These are phyloP conservation scores for Dicorynia guianensis DNA, from an alignment of 306 rosid genomes.

Conservation along the genomic window DNA sequence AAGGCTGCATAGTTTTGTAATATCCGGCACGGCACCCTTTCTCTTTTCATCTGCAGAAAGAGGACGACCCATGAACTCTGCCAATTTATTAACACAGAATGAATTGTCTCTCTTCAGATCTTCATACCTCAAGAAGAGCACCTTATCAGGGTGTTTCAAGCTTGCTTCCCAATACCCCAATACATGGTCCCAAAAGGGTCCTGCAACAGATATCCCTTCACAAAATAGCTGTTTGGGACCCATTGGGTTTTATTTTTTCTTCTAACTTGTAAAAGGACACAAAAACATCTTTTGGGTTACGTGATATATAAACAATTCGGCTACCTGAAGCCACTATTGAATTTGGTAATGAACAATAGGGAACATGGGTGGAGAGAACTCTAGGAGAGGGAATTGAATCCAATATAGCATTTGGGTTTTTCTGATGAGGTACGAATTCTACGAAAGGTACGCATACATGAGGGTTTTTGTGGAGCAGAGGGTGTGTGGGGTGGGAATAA, in stretches of 20 bases:
- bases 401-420: neutral
- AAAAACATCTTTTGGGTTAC: conserved; percentile 15
- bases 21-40: neutral
- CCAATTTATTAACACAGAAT: neutral
- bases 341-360: neutral
- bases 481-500: neutral
- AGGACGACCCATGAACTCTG: conserved; percentile 30
- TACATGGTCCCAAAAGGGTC: conserved; percentile 38
- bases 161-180: conserved; percentile 34
- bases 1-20: conserved; percentile 16
- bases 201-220: neutral
- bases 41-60: conserved; percentile 35
- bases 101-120: conserved; percentile 22
- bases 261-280: neutral
- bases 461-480: neutral
- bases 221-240: conserved; percentile 3
- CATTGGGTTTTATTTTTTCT: neutral
- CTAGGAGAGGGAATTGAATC: neutral
- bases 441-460: neutral
- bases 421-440: neutral
- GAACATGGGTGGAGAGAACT: neutral
- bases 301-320: neutral
- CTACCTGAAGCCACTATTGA: neutral
- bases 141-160: conserved; percentile 29
- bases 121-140: conserved; percentile 25